Percentiles rank a stretch among this genome's conserved stretches.
Evolutionary conservation across 805 yeast genomes (phyloP).

Genomic region (Yueomyces sp.): DNA sequence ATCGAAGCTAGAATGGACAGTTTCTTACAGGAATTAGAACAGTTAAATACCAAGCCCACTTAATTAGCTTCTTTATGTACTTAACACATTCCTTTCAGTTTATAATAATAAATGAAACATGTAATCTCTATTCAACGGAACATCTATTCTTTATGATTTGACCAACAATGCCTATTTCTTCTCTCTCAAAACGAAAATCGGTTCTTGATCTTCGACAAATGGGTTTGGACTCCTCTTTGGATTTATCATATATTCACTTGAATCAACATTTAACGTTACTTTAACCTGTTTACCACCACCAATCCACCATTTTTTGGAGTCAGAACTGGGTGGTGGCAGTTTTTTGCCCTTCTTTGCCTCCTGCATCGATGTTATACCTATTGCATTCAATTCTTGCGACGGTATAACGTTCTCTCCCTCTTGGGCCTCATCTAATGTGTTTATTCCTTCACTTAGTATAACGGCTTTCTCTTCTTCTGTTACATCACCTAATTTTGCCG

Average conservation of each 20-base stretch:
- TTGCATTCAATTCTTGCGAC: background rate
- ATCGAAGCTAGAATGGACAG: slow-evolving; percentile 49
- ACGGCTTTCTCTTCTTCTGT: slow-evolving; percentile 33
- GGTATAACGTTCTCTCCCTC: background rate
- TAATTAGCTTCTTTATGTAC: no score
- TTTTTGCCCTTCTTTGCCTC: slow-evolving; percentile 15
- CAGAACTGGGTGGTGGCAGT: slow-evolving; percentile 85
- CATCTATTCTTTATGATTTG: no score
- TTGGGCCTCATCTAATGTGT: background rate
- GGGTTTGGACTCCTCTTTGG: slow-evolving; percentile 66
- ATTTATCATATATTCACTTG: slow-evolving; percentile 40
- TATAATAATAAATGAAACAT: no score
- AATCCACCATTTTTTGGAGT: slow-evolving; percentile 82
- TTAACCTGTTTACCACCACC: slow-evolving; percentile 65
- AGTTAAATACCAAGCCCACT: background rate
- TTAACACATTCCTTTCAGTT: no score
- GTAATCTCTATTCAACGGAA: no score
- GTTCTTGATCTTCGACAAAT: slow-evolving; percentile 36
- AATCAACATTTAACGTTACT: slow-evolving; percentile 34
- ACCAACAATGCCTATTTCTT: no score
- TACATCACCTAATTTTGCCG: slow-evolving; percentile 30
- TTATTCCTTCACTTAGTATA: slow-evolving; percentile 27
- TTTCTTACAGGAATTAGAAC: slow-evolving; percentile 1
- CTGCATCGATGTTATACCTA: background rate
- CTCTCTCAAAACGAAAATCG: slow-evolving; percentile 11